These are phyloP conservation scores for Huntiella moniliformis DNA, from an alignment of 2,329 filamentous ascomycete species.

Conservation along the genomic window DNA sequence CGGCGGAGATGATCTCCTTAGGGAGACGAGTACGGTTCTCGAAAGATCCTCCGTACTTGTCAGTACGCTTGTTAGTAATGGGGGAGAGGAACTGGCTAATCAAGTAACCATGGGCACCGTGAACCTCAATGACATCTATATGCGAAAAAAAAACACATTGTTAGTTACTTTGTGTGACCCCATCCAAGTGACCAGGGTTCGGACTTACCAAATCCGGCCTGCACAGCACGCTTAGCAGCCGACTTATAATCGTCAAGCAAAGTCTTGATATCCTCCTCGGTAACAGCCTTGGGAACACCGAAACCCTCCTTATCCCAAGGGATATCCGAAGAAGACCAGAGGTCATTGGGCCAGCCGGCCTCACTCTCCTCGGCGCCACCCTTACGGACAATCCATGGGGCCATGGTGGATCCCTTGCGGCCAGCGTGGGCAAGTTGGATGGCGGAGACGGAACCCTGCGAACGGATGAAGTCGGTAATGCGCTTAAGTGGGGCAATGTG, in stretches of 20 bases:
- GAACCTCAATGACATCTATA: slow-evolving; percentile 51
- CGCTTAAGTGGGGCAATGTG: slow-evolving; percentile 56
- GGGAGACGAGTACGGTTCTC: slow-evolving; percentile 45
- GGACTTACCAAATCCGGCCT: slow-evolving; percentile 37
- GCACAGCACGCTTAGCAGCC: slow-evolving; percentile 38
- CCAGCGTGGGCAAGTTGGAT: slow-evolving; percentile 75
- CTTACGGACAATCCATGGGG: slow-evolving; percentile 35
- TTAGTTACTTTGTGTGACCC: neutral
- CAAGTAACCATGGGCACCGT: slow-evolving; percentile 48
- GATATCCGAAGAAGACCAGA: slow-evolving; percentile 31
- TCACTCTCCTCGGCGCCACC: slow-evolving; percentile 33
- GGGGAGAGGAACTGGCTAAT: slow-evolving; percentile 45
- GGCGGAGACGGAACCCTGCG: slow-evolving; percentile 55
- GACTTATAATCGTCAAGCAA: slow-evolving; percentile 44
- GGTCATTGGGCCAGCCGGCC: slow-evolving; percentile 38
- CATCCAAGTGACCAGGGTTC: too few species aligned
- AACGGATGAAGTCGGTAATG: slow-evolving; percentile 62
- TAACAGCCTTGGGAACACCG: slow-evolving; percentile 48
- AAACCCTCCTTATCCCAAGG: slow-evolving; percentile 40
- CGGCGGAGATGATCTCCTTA: slow-evolving; percentile 31
- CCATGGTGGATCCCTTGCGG: slow-evolving; percentile 41
- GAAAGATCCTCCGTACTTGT: slow-evolving; percentile 46
- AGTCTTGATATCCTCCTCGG: slow-evolving; percentile 44
- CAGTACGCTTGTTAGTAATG: slow-evolving; percentile 39
- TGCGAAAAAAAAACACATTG: too few species aligned